Percentiles rank a stretch among this genome's conserved stretches.
Evolutionary conservation across 2,329 filamentous ascomycete species (phyloP).

Genomic region (Aspergillus sp.): DNA sequence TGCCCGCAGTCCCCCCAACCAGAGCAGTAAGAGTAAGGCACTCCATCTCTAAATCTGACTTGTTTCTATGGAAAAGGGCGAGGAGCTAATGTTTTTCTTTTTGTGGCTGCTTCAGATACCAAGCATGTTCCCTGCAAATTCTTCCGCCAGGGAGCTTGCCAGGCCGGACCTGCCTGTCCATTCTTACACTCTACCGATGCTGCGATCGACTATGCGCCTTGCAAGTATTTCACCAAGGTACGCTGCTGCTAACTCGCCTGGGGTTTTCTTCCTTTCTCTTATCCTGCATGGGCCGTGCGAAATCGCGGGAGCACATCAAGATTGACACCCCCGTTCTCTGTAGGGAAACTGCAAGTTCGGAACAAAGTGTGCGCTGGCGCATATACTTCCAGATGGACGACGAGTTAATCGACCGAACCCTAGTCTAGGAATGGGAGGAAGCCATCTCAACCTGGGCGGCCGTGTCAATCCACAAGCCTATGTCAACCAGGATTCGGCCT

Average conservation of each 20-base stretch:
- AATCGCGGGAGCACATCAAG: no score
- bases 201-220: slow-evolving; percentile 76
- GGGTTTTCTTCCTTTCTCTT: not conserved
- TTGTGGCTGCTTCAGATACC: slow-evolving; percentile 59
- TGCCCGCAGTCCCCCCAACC: slow-evolving; percentile 42
- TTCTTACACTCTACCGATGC: slow-evolving; percentile 91
- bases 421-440: slow-evolving; percentile 46
- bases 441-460: slow-evolving; percentile 60
- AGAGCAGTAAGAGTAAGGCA: slow-evolving; percentile 34
- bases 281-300: not conserved
- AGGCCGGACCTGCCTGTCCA: slow-evolving; percentile 91
- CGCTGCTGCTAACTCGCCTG: slow-evolving; percentile 1
- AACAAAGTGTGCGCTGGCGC: slow-evolving; percentile 93
- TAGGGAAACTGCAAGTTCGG: slow-evolving; percentile 99
- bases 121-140: slow-evolving; percentile 99
- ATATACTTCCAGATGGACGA: slow-evolving; percentile 88
- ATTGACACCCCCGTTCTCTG: not conserved
- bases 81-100: not conserved
- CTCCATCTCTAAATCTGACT: not conserved
- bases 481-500: slow-evolving; percentile 62
- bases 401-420: slow-evolving; percentile 72
- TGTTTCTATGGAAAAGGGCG: not conserved
- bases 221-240: slow-evolving; percentile 99
- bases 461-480: slow-evolving; percentile 62
- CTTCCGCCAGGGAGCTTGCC: slow-evolving; percentile 92